Conservation (phyloP, 2,329 filamentous ascomycete species). For the Dactylellina leptospora region DNA sequence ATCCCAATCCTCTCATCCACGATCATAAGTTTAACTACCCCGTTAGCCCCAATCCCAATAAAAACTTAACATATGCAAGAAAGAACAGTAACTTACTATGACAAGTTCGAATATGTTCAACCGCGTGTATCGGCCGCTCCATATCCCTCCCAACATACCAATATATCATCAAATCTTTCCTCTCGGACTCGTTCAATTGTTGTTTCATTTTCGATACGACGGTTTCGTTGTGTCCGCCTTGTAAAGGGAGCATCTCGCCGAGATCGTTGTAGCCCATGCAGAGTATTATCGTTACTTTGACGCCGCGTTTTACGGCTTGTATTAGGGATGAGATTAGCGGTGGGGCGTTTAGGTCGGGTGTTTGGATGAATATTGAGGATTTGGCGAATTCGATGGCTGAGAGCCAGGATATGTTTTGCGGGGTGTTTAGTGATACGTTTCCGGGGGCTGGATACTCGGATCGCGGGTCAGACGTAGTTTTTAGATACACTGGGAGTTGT, state of each 20-base stretch:
- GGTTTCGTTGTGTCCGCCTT: constrained; percentile 45
- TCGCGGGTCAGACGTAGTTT: no score
- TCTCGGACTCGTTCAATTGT: constrained; percentile 17
- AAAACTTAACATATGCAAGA: background rate
- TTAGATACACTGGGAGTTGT: background rate
- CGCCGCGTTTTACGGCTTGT: constrained; percentile 24
- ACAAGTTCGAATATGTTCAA: constrained; percentile 32
- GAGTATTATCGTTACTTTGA: constrained; percentile 23
- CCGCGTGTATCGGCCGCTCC: constrained; percentile 20
- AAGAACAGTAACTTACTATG: constrained; percentile 32
- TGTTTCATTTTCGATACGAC: constrained; percentile 25
- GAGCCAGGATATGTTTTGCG: constrained; percentile 41
- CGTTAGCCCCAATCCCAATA: background rate
- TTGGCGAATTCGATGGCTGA: constrained; percentile 33
- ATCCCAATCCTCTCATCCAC: constrained; percentile 48
- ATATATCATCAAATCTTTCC: constrained; percentile 10
- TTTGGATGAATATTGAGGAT: constrained; percentile 37
- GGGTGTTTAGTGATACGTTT: constrained; percentile 25
- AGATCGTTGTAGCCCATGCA: constrained; percentile 50
- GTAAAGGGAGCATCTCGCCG: constrained; percentile 41
- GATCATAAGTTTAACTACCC: constrained; percentile 48
- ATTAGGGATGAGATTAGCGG: constrained; percentile 19
- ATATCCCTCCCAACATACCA: constrained; percentile 46
- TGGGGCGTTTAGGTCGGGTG: constrained; percentile 31
- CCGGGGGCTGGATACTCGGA: constrained; percentile 16